phyloP scores from a whole-genome alignment of 495 filamentous ascomycete species.

The Thozetella sp. region DNA sequence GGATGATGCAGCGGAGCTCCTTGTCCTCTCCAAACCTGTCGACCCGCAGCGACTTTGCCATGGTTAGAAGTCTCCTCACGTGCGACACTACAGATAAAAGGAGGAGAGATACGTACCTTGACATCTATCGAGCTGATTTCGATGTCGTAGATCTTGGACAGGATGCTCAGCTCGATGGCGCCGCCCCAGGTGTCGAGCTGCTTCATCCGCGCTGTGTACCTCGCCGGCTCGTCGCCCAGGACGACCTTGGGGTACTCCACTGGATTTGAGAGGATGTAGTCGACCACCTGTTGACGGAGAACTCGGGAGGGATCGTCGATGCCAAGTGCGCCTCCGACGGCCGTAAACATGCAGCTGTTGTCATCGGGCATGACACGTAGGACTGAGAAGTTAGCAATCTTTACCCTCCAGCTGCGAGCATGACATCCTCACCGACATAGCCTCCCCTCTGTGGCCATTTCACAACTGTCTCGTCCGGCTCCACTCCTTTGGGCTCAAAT shows the following conservation, averaged over 20 bases:
- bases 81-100: too few species aligned
- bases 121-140: constrained; percentile 87
- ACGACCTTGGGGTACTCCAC: constrained; percentile 73
- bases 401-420: constrained; percentile 4
- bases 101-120: constrained; percentile 26
- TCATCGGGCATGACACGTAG: constrained; percentile 97
- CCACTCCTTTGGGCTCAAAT: constrained; percentile 30
- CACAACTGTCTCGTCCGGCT: constrained; percentile 33
- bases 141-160: constrained; percentile 82
- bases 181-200: constrained; percentile 87
- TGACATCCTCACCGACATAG: constrained; percentile 18
- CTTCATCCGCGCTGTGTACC: constrained; percentile 86
- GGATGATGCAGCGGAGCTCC: constrained; percentile 71
- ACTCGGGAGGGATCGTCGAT: constrained; percentile 39
- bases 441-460: constrained; percentile 30
- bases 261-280: constrained; percentile 72
- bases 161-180: constrained; percentile 82
- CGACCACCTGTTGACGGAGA: constrained; percentile 81
- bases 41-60: constrained; percentile 30
- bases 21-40: constrained; percentile 84
- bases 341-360: constrained; percentile 93
- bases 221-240: constrained; percentile 71
- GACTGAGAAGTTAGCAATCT: constrained; percentile 38
- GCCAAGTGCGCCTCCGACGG: constrained; percentile 74
- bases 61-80: background rate